Percentiles rank a stretch among this genome's conserved stretches.
Evolutionary conservation across 495 filamentous ascomycete species (phyloP).

Genomic region (Podospora pseudoanserina): DNA sequence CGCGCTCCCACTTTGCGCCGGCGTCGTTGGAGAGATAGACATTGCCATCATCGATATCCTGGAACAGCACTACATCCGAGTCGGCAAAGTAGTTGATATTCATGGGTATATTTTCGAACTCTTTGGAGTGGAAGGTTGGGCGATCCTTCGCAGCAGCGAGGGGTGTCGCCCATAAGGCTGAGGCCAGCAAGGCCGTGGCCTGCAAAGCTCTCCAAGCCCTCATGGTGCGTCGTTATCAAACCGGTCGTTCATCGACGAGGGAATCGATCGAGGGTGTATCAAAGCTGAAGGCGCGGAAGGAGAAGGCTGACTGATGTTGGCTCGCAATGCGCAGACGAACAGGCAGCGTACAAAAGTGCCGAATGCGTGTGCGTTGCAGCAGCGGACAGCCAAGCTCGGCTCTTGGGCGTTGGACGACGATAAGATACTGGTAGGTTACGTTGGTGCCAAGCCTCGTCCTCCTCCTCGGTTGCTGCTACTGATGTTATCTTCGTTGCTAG

Average conservation of each 20-base stretch:
- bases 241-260: slow-evolving; percentile 29
- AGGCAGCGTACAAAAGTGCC: slow-evolving; percentile 1
- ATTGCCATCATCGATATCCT: slow-evolving; percentile 50
- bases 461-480: not conserved
- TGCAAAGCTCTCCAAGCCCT: slow-evolving; percentile 44
- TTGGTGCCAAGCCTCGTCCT: not conserved
- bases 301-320: not conserved
- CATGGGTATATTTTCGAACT: slow-evolving; percentile 58
- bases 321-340: not conserved
- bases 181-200: slow-evolving; percentile 41
- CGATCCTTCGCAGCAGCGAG: slow-evolving; percentile 46
- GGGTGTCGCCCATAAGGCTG: slow-evolving; percentile 38
- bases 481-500: too few species aligned
- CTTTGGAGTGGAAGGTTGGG: slow-evolving; percentile 45
- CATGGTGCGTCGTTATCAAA: slow-evolving; percentile 35
- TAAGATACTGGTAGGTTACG: not conserved
- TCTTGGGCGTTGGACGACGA: not conserved
- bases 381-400: not conserved
- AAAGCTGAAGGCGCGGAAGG: not conserved
- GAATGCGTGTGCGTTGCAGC: not conserved
- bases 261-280: not conserved
- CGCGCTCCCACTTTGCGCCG: slow-evolving; percentile 66
- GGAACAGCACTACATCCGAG: slow-evolving; percentile 70
- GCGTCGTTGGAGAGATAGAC: slow-evolving; percentile 73
- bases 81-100: slow-evolving; percentile 82